Evolutionary conservation across 129 eudicot genomes (phyloP), one percentile per base, ranked within the genome.

Genomic region (Arctium minus): DNA sequence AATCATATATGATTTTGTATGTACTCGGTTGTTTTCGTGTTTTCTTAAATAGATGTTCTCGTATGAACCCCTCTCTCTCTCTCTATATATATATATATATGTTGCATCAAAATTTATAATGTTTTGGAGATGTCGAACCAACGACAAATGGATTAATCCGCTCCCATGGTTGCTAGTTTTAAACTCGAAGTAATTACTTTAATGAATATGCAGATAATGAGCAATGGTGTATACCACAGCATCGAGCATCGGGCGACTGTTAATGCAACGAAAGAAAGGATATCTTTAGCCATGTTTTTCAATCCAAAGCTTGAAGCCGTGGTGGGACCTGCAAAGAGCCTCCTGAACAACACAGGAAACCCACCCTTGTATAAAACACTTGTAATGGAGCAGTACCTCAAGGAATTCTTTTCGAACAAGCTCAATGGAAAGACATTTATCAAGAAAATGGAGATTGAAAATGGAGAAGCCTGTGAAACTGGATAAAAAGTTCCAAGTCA

Each of bases 141-240:
- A 53, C 22, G 7, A 17, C 6, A 53, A 53, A 13, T 13, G n/a
- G 64, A 50, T 50, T 2, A 2, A 11, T 13, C n/a, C n/a, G n/a
- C 13, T 50, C 22, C 18, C 1, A 15, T 53, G 29, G 27, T 56
- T 17, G 64, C 18, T 53, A 13, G 22, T 53, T 53, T 53, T 15
- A 53, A 53, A 15, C 64, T 53, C 64, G 7, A 53, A 56, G 65
- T 56, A 56, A 56, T 69, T 69, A 69, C 6, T 27, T 29, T 69
- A 69, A 22, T 4, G 73, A 22, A 8, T 12, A 32, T 29, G 73
- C 75, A 88, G 91, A 84, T 69, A 1, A 70, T 77, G 82, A 88
- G 91, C 86, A 88, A 88, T 72, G 91, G 91, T 22, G 30, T 32
- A 78, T 85, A 81, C 44, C 76, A 40, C 42, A 85, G 88, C 69